Percentiles rank a stretch among this genome's conserved stretches.
Conservation (phyloP, 2,329 filamentous ascomycete genomes). For the Aureobasidium subglaciale region DNA sequence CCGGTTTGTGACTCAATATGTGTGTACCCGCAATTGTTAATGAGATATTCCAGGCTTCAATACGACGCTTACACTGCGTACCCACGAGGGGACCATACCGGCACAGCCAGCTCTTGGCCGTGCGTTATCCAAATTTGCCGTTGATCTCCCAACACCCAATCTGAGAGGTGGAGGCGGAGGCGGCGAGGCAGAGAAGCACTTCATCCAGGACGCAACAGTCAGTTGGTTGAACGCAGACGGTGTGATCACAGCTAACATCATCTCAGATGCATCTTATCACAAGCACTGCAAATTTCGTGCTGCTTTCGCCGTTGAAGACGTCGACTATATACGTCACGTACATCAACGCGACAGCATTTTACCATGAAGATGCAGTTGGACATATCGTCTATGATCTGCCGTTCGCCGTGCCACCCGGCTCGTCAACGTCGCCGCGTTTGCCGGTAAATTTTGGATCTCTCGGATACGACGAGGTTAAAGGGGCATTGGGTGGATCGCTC, state of each 20-base stretch:
- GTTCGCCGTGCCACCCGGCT: constrained; percentile 63
- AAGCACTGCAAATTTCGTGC: constrained; percentile 76
- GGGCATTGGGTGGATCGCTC: constrained; percentile 72
- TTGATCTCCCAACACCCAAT: constrained; percentile 65
- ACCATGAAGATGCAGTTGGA: constrained; percentile 69
- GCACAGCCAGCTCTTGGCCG: constrained; percentile 63
- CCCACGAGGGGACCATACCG: constrained; percentile 68
- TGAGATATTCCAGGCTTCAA: constrained; percentile 57
- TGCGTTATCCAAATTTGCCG: constrained; percentile 62
- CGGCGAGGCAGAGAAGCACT: constrained; percentile 48
- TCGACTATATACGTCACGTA: constrained; percentile 70
- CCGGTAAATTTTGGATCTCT: constrained; percentile 70
- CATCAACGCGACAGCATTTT: constrained; percentile 77
- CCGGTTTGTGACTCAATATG: constrained; percentile 41
- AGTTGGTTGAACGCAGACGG: no score
- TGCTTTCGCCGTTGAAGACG: constrained; percentile 68
- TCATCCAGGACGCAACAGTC: constrained; percentile 74
- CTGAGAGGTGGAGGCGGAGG: constrained; percentile 41
- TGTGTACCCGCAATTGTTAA: neutral
- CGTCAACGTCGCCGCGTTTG: constrained; percentile 64
- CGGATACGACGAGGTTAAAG: constrained; percentile 73
- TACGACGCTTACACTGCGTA: constrained; percentile 66
- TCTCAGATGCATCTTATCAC: constrained; percentile 67
- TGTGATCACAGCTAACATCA: neutral
- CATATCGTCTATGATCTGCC: constrained; percentile 66